Evolutionary conservation across 2,329 filamentous ascomycete genomes (phyloP), one percentile per base, ranked within the genome.

Genomic region (Pseudogymnoascus sp.): DNA sequence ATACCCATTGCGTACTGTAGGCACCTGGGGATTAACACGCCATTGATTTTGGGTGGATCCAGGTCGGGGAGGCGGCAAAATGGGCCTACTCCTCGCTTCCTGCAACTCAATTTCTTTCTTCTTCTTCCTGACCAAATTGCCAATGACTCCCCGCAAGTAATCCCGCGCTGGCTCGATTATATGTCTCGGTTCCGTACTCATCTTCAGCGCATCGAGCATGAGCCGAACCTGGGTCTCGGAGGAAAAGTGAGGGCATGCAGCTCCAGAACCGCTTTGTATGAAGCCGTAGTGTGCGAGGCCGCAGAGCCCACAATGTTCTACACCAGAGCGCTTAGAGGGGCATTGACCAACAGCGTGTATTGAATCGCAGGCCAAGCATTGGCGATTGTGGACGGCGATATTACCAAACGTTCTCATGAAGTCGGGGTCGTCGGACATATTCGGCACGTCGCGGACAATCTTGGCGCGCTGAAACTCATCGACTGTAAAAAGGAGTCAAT

Each of bases 281-380:
- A 78, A 71, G 2, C 85, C 85, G 66, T 78, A 83, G 70, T 88
- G 86, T 1, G 83, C 82, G 21, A 84, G 78, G 14, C 86, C 85
- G 65, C 87, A 89, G 6, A 89, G 78, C 6, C 81, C 81, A 72
- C 87, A 90, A 67, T 81, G 74, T 68, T 88, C 85, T 2, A 81
- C 77, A 1, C 84, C 83, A 7, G 82, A 80, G 4, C 78, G 67
- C 70, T 86, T 87, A 33, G 88, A 74, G 8, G 81, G 82, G 69
- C 87, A 90, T 44, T 79, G 77, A n/a, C 86, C 86, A 11, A 75
- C 71, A 1, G 77, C 72, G 70, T 89, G 87, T n/a, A 69, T 64
- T 21, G 76, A 74, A 38, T 74, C 72, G 72, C 86, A 89, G 11
- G 81, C 82, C 1, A 76, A 71, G 68, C 87, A 89, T 59, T 26